A percentile compares a stretch with the other conserved stretches of the same genome.
phyloP scores from a whole-genome alignment of 768 basidiomycete species.

The Podaxis rugospora region DNA sequence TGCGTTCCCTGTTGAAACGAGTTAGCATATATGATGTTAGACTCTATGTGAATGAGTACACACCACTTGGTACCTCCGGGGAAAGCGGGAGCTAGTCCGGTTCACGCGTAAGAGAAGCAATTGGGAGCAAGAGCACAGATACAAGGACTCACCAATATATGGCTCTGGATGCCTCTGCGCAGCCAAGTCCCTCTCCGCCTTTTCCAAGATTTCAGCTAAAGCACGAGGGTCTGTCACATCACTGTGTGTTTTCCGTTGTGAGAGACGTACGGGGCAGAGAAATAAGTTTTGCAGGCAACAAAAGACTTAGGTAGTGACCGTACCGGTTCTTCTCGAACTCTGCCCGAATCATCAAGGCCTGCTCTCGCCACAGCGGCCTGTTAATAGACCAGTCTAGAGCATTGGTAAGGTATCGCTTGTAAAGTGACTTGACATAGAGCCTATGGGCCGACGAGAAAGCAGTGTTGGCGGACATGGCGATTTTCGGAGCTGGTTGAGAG shows the following conservation, averaged over 20 bases:
- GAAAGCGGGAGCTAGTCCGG: slow-evolving; percentile 60
- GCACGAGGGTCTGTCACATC: slow-evolving; percentile 83
- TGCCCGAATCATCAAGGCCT: slow-evolving; percentile 84
- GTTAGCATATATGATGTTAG: slow-evolving; percentile 6
- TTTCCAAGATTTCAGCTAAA: slow-evolving; percentile 69
- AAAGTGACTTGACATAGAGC: slow-evolving; percentile 87
- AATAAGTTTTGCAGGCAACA: neutral
- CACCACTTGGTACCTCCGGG: slow-evolving; percentile 97
- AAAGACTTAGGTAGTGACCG: slow-evolving; percentile 20
- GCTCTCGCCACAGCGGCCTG: slow-evolving; percentile 80
- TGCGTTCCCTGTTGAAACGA: slow-evolving; percentile 60
- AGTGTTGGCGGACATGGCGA: slow-evolving; percentile 47
- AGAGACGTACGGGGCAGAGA: slow-evolving; percentile 5
- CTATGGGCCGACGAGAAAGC: slow-evolving; percentile 70
- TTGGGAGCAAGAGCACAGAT: neutral
- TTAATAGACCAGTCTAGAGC: slow-evolving; percentile 87
- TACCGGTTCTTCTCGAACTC: slow-evolving; percentile 93
- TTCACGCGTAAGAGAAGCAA: slow-evolving; percentile 8
- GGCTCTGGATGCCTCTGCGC: slow-evolving; percentile 82
- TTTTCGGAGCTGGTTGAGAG: slow-evolving; percentile 13
- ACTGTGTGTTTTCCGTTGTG: slow-evolving; percentile 31
- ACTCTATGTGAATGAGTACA: slow-evolving; percentile 23
- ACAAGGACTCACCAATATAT: slow-evolving; percentile 70
- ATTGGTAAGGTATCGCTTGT: slow-evolving; percentile 83
- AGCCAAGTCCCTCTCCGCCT: slow-evolving; percentile 74